These are phyloP conservation scores for Lactarius sanguifluus DNA, from an alignment of 768 basidiomycete species.

Conservation along the genomic window DNA sequence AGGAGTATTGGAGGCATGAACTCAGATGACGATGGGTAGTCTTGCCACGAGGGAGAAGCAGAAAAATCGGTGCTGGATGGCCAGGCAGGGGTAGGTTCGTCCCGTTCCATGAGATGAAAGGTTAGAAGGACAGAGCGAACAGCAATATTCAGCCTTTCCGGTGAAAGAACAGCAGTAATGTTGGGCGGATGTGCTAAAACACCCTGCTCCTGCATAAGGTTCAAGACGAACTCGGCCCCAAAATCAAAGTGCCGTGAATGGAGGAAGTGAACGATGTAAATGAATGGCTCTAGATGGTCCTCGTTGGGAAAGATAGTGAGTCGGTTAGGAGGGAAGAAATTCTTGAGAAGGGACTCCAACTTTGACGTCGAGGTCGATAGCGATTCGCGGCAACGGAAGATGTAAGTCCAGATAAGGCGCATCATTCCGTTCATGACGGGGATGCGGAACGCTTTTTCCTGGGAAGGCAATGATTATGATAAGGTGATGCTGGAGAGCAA, in stretches of 20 bases:
- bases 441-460: slow-evolving; percentile 77
- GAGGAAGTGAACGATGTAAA: slow-evolving; percentile 78
- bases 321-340: slow-evolving; percentile 77
- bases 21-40: slow-evolving; percentile 71
- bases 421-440: slow-evolving; percentile 79
- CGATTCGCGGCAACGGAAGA: slow-evolving; percentile 90
- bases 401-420: slow-evolving; percentile 88
- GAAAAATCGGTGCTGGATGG: slow-evolving; percentile 72
- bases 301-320: slow-evolving; percentile 62
- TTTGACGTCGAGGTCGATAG: slow-evolving; percentile 77
- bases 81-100: slow-evolving; percentile 70
- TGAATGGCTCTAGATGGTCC: slow-evolving; percentile 73
- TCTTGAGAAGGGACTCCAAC: slow-evolving; percentile 69
- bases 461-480: background rate
- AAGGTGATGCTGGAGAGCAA: background rate
- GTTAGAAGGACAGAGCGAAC: slow-evolving; percentile 77
- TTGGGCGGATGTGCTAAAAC: slow-evolving; percentile 44
- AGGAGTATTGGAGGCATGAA: slow-evolving; percentile 55
- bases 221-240: slow-evolving; percentile 77
- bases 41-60: slow-evolving; percentile 51
- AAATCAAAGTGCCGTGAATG: slow-evolving; percentile 83
- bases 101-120: slow-evolving; percentile 68
- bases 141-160: slow-evolving; percentile 73
- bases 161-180: slow-evolving; percentile 50
- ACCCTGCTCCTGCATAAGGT: slow-evolving; percentile 71